A percentile compares a stretch with the other conserved stretches of the same genome.
phyloP scores from a whole-genome alignment of 2,329 filamentous ascomycete genomes.

The Cytospora mali region DNA sequence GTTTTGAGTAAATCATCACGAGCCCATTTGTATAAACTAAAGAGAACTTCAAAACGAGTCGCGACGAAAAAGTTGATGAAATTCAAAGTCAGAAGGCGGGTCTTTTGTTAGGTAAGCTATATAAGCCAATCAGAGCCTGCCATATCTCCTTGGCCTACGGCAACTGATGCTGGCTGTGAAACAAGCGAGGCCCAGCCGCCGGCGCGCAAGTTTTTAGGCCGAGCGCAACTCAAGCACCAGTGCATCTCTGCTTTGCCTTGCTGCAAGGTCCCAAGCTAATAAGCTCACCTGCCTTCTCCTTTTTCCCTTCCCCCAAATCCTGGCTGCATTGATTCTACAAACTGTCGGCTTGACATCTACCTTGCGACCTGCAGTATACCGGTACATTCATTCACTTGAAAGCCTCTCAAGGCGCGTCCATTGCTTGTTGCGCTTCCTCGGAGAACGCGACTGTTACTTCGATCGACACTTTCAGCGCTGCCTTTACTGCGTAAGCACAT shows the following conservation, averaged over 20 bases:
- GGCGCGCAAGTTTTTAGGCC: constrained; percentile 7
- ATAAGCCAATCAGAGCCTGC: neutral
- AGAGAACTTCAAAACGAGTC: constrained; percentile 35
- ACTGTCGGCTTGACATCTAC: neutral
- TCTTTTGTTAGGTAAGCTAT: neutral
- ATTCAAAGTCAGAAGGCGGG: neutral
- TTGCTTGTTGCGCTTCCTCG: constrained; percentile 3
- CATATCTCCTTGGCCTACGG: neutral
- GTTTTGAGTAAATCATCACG: constrained; percentile 62
- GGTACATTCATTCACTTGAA: constrained; percentile 8
- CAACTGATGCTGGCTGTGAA: neutral
- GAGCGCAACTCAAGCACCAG: neutral
- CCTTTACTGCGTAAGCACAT: constrained; percentile 22
- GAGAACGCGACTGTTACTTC: constrained; percentile 1
- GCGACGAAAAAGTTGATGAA: constrained; percentile 3
- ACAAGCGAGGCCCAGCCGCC: neutral
- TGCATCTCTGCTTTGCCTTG: constrained; percentile 14
- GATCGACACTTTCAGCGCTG: constrained; percentile 6
- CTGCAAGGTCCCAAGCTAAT: constrained; percentile 16
- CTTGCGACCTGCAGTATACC: constrained; percentile 10
- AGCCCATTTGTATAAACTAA: constrained; percentile 47
- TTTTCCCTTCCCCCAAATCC: neutral
- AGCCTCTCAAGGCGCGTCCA: constrained; percentile 12
- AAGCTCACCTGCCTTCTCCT: neutral
- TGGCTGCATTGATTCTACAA: neutral